Percentiles rank a stretch among this genome's conserved stretches.
Evolutionary conservation across 2,329 filamentous ascomycete genomes (phyloP).

Genomic region (Neoscytalidium dimidiatum): DNA sequence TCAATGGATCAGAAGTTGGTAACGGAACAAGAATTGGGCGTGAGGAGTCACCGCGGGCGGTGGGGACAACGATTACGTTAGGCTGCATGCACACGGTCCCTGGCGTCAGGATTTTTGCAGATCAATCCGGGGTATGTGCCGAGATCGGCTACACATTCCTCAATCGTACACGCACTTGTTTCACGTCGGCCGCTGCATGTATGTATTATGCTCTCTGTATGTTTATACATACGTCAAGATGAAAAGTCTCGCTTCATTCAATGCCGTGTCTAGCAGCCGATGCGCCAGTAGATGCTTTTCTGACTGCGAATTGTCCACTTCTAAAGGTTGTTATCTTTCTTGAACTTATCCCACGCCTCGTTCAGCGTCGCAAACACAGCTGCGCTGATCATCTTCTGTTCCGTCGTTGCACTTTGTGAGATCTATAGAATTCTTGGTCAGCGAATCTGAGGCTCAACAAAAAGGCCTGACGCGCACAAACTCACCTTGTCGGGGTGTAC

Average conservation of each 20-base stretch:
- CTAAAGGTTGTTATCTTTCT: constrained; percentile 60
- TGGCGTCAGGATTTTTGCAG: background rate
- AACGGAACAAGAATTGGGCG: background rate
- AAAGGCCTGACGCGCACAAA: constrained; percentile 21
- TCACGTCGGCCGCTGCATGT: background rate
- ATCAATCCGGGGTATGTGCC: constrained; percentile 15
- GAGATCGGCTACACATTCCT: constrained; percentile 7
- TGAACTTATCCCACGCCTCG: constrained; percentile 71
- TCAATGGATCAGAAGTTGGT: background rate
- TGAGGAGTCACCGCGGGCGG: background rate
- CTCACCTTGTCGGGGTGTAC: constrained; percentile 97
- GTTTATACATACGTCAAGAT: background rate
- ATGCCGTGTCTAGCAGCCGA: background rate
- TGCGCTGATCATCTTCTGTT: constrained; percentile 67
- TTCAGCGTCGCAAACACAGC: constrained; percentile 66
- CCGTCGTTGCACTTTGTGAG: constrained; percentile 63
- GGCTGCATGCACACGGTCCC: background rate
- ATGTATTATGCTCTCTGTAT: background rate
- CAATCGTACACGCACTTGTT: background rate
- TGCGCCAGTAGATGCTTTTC: background rate
- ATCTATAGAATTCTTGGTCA: constrained; percentile 48
- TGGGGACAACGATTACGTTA: constrained; percentile 4
- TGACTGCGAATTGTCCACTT: background rate
- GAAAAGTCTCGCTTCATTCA: background rate
- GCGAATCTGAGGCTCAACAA: background rate